A percentile compares a stretch with the other conserved stretches of the same genome.
phyloP scores from a whole-genome alignment of 23 red algal species.

The Agarophyton chilense region DNA sequence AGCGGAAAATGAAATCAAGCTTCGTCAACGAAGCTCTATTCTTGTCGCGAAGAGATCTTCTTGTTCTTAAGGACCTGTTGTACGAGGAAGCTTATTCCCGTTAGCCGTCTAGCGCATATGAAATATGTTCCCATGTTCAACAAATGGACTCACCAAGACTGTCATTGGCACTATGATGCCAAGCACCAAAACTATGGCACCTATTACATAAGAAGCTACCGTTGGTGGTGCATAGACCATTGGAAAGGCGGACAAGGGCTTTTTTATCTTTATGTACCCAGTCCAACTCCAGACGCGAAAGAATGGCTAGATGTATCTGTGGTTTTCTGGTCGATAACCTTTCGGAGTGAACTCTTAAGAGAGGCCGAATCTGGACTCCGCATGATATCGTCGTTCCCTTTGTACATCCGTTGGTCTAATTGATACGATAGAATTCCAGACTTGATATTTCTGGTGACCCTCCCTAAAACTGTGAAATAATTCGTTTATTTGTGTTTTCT shows the following conservation, averaged over 20 bases:
- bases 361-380: too few species aligned
- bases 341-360: too few species aligned
- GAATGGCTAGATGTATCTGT: neutral
- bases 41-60: conserved; percentile 72
- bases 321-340: too few species aligned
- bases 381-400: too few species aligned
- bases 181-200: conserved; percentile 45
- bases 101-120: neutral
- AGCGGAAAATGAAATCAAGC: neutral
- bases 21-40: neutral
- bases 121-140: neutral
- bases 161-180: conserved; percentile 61
- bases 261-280: neutral
- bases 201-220: conserved; percentile 33
- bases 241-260: neutral
- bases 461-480: too few species aligned
- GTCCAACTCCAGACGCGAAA: neutral
- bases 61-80: conserved; percentile 66
- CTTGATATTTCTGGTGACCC: too few species aligned
- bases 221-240: conserved; percentile 61
- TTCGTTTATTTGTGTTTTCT: too few species aligned
- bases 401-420: too few species aligned
- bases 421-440: too few species aligned
- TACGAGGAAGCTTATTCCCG: neutral
- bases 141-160: conserved; percentile 30